Conservation (phyloP, 2,329 filamentous ascomycete genomes). For the Fusarium veterinarium region DNA sequence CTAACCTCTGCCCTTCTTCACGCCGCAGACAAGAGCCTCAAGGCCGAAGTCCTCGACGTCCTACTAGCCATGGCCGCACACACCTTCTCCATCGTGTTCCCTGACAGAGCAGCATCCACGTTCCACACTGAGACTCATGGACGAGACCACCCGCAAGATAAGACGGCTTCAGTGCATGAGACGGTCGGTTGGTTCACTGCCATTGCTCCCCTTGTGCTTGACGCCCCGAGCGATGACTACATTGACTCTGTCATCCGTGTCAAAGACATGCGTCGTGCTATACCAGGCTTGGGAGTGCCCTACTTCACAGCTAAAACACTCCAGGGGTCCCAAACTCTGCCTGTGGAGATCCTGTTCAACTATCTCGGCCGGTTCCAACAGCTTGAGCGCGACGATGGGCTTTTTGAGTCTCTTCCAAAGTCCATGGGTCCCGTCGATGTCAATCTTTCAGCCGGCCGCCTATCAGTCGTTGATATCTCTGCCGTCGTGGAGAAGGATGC, state of each 20-base stretch:
- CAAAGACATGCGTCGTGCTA: neutral
- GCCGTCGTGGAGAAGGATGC: neutral
- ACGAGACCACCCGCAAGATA: neutral
- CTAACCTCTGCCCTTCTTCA: neutral
- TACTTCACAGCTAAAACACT: neutral
- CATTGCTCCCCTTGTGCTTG: neutral
- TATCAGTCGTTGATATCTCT: neutral
- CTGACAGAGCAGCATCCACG: neutral
- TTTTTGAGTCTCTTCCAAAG: neutral
- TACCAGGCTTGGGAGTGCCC: neutral
- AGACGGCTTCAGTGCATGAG: neutral
- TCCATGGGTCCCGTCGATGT: neutral
- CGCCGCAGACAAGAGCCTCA: neutral
- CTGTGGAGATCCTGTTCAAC: neutral
- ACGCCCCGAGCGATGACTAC: neutral
- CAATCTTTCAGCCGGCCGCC: neutral
- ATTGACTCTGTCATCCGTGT: neutral
- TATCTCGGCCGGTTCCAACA: neutral
- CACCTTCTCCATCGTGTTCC: neutral
- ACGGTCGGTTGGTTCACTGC: constrained; percentile 1
- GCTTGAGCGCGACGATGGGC: neutral
- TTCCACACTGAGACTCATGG: constrained; percentile 1
- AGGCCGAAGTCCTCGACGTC: neutral
- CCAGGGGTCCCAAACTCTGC: neutral
- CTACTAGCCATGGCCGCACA: neutral